phyloP scores from a whole-genome alignment of 345 rosid genomes.

The Eucalyptus shirleyi region DNA sequence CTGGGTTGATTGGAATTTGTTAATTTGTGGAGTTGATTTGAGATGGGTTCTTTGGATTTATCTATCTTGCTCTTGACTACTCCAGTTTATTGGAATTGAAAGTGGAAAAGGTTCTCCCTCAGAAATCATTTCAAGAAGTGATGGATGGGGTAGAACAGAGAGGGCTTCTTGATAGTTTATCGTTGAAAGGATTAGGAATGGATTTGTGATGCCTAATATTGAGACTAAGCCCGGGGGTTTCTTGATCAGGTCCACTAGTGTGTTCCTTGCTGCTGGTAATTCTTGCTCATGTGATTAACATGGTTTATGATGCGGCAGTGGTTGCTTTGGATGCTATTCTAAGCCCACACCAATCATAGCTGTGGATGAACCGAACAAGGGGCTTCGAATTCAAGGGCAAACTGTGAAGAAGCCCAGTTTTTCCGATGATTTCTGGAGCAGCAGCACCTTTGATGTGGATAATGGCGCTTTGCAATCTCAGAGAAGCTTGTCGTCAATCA shows the following conservation, averaged over 20 bases:
- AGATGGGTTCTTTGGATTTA: neutral
- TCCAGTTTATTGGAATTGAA: neutral
- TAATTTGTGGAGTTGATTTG: neutral
- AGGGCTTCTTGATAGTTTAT: neutral
- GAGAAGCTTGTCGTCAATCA: conserved; percentile 39
- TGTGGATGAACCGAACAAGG: conserved; percentile 36
- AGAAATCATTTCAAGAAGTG: neutral
- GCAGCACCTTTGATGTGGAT: conserved; percentile 56
- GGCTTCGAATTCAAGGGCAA: conserved; percentile 30
- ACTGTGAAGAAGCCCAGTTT: conserved; percentile 21
- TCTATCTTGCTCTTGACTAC: neutral
- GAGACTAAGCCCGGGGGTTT: neutral
- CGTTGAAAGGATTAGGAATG: neutral
- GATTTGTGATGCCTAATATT: neutral
- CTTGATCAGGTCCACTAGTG: neutral
- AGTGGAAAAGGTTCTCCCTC: neutral
- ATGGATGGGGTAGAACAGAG: neutral
- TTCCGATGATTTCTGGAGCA: conserved; percentile 59
- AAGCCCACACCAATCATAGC: conserved; percentile 33
- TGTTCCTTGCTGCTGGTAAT: neutral
- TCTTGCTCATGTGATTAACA: neutral
- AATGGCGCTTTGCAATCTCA: conserved; percentile 26
- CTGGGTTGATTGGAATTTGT: neutral
- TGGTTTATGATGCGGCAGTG: conserved; percentile 21
- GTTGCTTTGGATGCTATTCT: conserved; percentile 63